Conservation (phyloP, 768 basidiomycete species). For the Podaxis mareebaensis region DNA sequence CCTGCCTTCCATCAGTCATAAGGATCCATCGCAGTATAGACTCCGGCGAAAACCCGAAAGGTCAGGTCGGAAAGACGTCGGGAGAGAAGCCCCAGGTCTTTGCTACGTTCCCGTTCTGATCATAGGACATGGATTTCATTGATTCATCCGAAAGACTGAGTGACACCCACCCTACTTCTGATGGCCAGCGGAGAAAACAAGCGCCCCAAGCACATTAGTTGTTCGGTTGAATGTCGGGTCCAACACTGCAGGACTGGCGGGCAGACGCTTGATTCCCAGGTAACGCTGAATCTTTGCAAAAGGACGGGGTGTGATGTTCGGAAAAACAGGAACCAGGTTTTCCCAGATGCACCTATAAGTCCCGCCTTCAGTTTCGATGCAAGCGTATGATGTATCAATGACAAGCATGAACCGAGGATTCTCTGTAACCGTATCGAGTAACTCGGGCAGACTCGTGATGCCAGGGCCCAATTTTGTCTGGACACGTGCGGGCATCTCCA, state of each 20-base stretch:
- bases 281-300: not conserved
- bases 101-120: slow-evolving; percentile 19
- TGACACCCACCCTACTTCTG: not conserved
- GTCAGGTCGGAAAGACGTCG: slow-evolving; percentile 29
- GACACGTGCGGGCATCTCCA: slow-evolving; percentile 12
- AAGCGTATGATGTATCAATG: not conserved
- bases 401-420: not conserved
- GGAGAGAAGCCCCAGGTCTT: slow-evolving; percentile 18
- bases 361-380: not conserved
- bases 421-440: not conserved
- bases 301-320: slow-evolving; percentile 5
- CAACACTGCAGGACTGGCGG: not conserved
- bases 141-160: slow-evolving; percentile 26
- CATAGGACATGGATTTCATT: slow-evolving; percentile 31
- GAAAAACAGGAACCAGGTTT: slow-evolving; percentile 11
- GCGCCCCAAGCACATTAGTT: not conserved
- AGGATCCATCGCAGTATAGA: slow-evolving; percentile 22
- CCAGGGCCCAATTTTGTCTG: not conserved
- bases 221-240: slow-evolving; percentile 12
- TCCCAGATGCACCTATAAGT: slow-evolving; percentile 1
- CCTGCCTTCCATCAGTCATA: not conserved
- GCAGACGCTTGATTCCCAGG: not conserved
- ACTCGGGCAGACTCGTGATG: not conserved
- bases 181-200: slow-evolving; percentile 7
- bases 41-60: slow-evolving; percentile 39